Base-by-base conservation (phyloP, 2,329 filamentous ascomycete genomes). In the Alternaria ventricosa region DNA sequence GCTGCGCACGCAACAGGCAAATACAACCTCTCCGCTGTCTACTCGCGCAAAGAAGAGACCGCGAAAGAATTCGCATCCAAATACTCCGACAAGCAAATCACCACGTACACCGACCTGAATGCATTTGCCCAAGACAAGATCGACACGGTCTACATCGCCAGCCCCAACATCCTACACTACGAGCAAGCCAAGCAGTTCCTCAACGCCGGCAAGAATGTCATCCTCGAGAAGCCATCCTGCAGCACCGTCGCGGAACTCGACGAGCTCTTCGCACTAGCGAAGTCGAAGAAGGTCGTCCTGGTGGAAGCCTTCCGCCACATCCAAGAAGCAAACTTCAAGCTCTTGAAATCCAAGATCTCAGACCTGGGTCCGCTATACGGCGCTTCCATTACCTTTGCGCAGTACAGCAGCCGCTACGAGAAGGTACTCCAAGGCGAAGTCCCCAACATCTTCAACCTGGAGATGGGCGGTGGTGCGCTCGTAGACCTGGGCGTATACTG, bases 401-500 rank as follows among this genome's bases (percentile, higher is more conserved):
- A 81, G 33, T 84, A 82, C 78, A 81, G 78, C 51, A 79, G 75
- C 12, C 80, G 83, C 33, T 85, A 84, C 76, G 81, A 82, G 67
- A 80, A 82, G 53, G 83, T 85, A 44, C 79, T 85, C 8, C 75
- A 70, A 3, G 83, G 83, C 61, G 81, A 84, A 68, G 72, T 67
- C 9, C 83, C 83, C 41, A 85, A 84, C 72, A 82, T 85, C 71
- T 85, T 85, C 78, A 80, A 74, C 46, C 77, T 84, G 10, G 79
- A 82, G 30, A 82, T 82, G 75, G 80, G 79, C 50, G 84, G 83
- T 50, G 84, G 84, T 54, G 79, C 79, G 10, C 74, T 85, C 0
- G 82, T 82, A n/a, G 84, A 85, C 63, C 73, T 85, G 12, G 84
- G 83, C 46, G 82, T 84, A 5, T 85, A 85, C 69, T 82, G 81